Base-by-base conservation (phyloP, 2,329 filamentous ascomycete species). In the Talaromyces sp. region DNA sequence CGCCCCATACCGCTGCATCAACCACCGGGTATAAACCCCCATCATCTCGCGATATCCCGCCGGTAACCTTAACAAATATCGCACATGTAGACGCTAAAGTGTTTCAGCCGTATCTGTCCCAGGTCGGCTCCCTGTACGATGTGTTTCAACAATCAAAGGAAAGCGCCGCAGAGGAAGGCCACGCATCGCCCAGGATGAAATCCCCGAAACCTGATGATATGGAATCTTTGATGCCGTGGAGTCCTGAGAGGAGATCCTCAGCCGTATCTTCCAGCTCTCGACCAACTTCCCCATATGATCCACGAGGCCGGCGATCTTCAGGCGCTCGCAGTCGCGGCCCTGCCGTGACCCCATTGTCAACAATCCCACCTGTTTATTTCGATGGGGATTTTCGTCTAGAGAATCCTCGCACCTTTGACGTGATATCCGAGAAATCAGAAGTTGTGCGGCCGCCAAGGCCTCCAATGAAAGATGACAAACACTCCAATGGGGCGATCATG, bases 301-400 rank as follows among this genome's bases (percentile, higher is more conserved):
- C 75, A 19, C 78, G 81, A 47, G 76, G 76, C 47, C 75, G 71
- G 61, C 78, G 82, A 61, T 77, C 80, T 49, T 79, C 75, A 24
- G 84, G 78, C 63, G 80, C 75, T 33, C 78, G 78, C 42, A 66
- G 86, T 60, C 80, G 80, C 36, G 74, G 81, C 0, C 88, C 92
- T 55, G 88, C 88, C 0, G 86, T 89, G 1, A 91, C 94, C 1
- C 94, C 92, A 0, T 71, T 99, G 24, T 94, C 91, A 4, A 97
- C 92, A 0, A 96, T 99, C 39, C 94, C 94, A 0, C 83, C 79
- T 44, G 90, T 99, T 10, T 99, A 97, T 69, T 97, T 97, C 63
- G 94, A 97, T 49, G 89, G 96, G 30, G 87, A 91, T 63, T 99
- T 99, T 63, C 93, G 91, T 65, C 82, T 99, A 7, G 94, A 99